Percentiles rank a stretch among this genome's conserved stretches.
Evolutionary conservation across 441 rosid species (phyloP).

Genomic region (Codiaeum variegatum): DNA sequence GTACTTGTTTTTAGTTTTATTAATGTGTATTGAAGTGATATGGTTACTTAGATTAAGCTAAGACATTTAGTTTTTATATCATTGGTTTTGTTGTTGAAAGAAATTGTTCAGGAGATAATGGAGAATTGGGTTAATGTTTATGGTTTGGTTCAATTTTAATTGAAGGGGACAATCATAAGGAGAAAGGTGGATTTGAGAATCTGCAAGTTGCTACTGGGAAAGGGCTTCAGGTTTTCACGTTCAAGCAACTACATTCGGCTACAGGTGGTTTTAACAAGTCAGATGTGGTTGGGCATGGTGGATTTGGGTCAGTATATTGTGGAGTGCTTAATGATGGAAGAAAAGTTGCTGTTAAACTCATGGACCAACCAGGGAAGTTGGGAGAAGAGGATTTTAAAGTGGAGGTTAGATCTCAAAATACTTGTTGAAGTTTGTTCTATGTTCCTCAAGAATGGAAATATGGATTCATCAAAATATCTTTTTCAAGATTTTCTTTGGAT

Average conservation of each 20-base stretch:
- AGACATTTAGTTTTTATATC: background rate
- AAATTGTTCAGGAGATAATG: background rate
- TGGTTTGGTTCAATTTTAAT: conserved; percentile 13
- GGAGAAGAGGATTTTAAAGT: conserved; percentile 88
- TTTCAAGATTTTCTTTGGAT: background rate
- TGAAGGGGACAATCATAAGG: conserved; percentile 47
- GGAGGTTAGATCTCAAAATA: conserved; percentile 48
- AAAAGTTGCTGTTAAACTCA: conserved; percentile 84
- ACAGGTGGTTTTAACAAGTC: conserved; percentile 87
- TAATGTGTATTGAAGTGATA: background rate
- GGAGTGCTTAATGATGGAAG: conserved; percentile 78
- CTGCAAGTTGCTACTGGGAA: conserved; percentile 39
- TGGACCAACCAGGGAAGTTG: conserved; percentile 88
- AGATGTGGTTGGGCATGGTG: conserved; percentile 93
- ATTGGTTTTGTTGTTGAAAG: background rate
- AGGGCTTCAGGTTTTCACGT: conserved; percentile 68
- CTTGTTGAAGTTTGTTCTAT: background rate
- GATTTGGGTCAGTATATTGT: conserved; percentile 77
- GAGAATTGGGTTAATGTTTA: background rate
- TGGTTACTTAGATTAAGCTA: background rate
- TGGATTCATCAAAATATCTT: background rate
- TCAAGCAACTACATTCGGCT: conserved; percentile 82
- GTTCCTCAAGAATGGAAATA: background rate
- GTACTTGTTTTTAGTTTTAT: background rate
- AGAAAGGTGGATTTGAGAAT: conserved; percentile 35